Percentiles rank a stretch among this genome's conserved stretches.
These are phyloP conservation scores for Ceratobasidium sp. DNA, from an alignment of 1,284 basidiomycete genomes.

Conservation along the genomic window DNA sequence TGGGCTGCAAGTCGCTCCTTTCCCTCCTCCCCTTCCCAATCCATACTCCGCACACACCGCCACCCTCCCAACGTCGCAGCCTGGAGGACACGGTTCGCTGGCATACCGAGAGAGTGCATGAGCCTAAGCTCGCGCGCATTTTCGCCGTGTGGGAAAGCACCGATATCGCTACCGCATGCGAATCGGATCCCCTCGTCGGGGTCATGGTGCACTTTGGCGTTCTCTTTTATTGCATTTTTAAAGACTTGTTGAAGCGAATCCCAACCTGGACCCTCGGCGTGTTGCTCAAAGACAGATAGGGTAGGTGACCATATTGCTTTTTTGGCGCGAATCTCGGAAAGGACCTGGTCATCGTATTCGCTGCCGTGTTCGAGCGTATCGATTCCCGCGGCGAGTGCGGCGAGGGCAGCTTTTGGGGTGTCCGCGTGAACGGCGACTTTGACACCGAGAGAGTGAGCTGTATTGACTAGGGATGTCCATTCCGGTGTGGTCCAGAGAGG, in stretches of 20 bases:
- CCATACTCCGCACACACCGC: conserved; percentile 60
- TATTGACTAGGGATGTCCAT: conserved; percentile 60
- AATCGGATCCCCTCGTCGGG: conserved; percentile 55
- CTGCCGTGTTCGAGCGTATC: conserved; percentile 62
- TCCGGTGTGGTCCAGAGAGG: conserved; percentile 58
- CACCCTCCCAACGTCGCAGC: conserved; percentile 68
- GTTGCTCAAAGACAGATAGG: conserved; percentile 57
- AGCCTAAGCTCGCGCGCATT: conserved; percentile 68
- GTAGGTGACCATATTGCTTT: conserved; percentile 64
- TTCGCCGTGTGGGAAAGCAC: conserved; percentile 65
- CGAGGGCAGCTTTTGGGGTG: conserved; percentile 54
- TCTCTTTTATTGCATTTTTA: conserved; percentile 54
- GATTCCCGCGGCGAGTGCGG: conserved; percentile 54
- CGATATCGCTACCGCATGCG: conserved; percentile 69
- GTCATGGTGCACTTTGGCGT: conserved; percentile 5
- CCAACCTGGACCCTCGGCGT: conserved; percentile 10
- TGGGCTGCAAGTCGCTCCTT: conserved; percentile 47
- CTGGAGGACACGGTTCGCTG: conserved; percentile 61
- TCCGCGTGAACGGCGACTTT: conserved; percentile 68
- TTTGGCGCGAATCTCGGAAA: conserved; percentile 40
- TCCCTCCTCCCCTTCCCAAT: conserved; percentile 41
- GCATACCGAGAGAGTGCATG: conserved; percentile 64
- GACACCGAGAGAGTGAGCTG: conserved; percentile 61
- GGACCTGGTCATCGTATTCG: conserved; percentile 48
- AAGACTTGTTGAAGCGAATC: conserved; percentile 54